phyloP scores from a whole-genome alignment of 345 rosid species.

The Aquilaria sinensis region DNA sequence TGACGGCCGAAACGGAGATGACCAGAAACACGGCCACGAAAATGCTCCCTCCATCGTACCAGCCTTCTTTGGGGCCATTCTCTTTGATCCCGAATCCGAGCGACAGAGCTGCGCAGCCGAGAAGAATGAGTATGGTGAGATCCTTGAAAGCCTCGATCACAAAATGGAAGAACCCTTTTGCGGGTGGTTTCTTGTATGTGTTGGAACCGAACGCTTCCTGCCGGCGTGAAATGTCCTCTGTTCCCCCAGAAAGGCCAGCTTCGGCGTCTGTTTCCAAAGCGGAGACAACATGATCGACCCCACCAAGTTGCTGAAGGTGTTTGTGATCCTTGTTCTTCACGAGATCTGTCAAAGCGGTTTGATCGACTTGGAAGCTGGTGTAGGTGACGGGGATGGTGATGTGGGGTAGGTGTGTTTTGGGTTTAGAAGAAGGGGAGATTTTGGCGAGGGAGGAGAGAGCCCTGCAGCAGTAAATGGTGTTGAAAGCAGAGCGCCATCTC shows the following conservation, averaged over 20 bases:
- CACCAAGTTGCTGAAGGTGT: slow-evolving; percentile 29
- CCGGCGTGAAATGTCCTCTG: slow-evolving; percentile 28
- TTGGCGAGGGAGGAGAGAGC: slow-evolving; percentile 24
- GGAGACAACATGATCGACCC: slow-evolving; percentile 30
- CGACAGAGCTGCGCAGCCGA: slow-evolving; percentile 55
- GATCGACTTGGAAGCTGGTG: slow-evolving; percentile 24
- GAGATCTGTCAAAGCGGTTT: slow-evolving; percentile 24
- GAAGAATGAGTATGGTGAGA: slow-evolving; percentile 47
- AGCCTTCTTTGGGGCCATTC: slow-evolving; percentile 52
- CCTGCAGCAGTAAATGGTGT: slow-evolving; percentile 44
- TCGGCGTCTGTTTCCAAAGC: slow-evolving; percentile 27
- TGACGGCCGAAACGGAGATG: slow-evolving; percentile 43
- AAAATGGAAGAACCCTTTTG: slow-evolving; percentile 38
- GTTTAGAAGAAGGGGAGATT: background rate
- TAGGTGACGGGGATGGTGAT: slow-evolving; percentile 21
- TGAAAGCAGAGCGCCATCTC: slow-evolving; percentile 53
- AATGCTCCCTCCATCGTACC: slow-evolving; percentile 76
- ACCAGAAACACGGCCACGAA: slow-evolving; percentile 50
- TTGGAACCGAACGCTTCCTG: slow-evolving; percentile 52
- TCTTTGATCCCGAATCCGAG: slow-evolving; percentile 57
- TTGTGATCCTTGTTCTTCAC: slow-evolving; percentile 34
- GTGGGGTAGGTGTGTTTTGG: slow-evolving; percentile 6
- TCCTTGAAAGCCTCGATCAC: slow-evolving; percentile 52
- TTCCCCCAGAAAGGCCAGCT: slow-evolving; percentile 33
- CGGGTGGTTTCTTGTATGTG: slow-evolving; percentile 55